Evolutionary conservation across 805 yeast species (phyloP).

Genomic region (Cyberlindnera maritima): DNA sequence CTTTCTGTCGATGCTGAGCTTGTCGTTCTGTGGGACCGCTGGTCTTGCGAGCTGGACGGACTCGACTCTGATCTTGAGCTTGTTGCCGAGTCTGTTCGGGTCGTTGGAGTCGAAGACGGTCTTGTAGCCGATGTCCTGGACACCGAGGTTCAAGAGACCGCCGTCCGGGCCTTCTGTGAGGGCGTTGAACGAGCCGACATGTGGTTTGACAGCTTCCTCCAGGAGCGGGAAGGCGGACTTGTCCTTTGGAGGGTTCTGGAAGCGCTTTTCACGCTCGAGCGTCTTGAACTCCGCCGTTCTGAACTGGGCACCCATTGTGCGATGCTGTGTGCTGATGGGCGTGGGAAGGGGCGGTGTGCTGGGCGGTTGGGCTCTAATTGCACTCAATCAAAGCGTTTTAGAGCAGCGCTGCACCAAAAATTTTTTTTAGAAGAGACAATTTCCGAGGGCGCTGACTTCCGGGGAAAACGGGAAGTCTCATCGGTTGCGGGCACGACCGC

Average conservation of each 20-base stretch:
- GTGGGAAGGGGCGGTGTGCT: neutral
- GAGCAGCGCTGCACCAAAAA: conserved; percentile 5
- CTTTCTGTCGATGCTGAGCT: conserved; percentile 71
- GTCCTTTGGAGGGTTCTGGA: conserved; percentile 86
- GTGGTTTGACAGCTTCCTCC: conserved; percentile 90
- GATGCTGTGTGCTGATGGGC: neutral
- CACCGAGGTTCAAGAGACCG: conserved; percentile 81
- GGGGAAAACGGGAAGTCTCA: conserved; percentile 9
- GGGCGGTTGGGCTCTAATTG: neutral
- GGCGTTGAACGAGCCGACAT: conserved; percentile 94
- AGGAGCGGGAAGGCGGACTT: conserved; percentile 78
- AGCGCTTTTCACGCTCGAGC: conserved; percentile 81
- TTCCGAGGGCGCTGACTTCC: conserved; percentile 8
- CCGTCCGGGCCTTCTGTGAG: conserved; percentile 85
- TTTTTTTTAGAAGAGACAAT: neutral
- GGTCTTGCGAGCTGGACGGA: conserved; percentile 87
- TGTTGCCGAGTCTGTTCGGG: conserved; percentile 74
- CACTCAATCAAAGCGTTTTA: neutral
- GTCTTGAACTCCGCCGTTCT: conserved; percentile 56
- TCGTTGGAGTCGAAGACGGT: conserved; percentile 82
- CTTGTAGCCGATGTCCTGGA: conserved; percentile 82
- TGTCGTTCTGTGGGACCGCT: conserved; percentile 65
- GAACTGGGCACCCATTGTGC: conserved; percentile 23
- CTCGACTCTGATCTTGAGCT: conserved; percentile 79
- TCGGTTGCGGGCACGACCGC: conserved; percentile 12